Evolutionary conservation across 1,284 basidiomycete genomes (phyloP).

Genomic region (Heliocybe sulcata): DNA sequence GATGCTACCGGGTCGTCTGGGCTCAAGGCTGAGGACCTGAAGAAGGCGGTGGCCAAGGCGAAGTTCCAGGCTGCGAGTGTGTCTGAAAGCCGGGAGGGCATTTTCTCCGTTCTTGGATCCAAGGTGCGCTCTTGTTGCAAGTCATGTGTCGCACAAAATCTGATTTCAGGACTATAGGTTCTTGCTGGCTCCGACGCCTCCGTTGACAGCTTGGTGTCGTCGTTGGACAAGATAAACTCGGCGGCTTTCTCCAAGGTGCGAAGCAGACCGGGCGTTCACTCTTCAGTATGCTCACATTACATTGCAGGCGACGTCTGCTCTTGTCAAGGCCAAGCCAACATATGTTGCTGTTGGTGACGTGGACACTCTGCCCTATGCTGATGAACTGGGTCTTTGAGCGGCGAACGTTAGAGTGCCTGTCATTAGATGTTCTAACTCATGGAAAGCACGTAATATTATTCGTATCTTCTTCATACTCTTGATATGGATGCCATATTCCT

Average conservation of each 20-base stretch:
- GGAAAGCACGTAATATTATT: not conserved
- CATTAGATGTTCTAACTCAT: not conserved
- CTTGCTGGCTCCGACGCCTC: slow-evolving; percentile 48
- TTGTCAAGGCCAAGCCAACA: slow-evolving; percentile 73
- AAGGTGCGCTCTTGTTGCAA: slow-evolving; percentile 37
- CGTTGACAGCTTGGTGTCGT: slow-evolving; percentile 44
- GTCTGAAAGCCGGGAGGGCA: slow-evolving; percentile 66
- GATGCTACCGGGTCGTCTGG: slow-evolving; percentile 29
- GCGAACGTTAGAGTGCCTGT: slow-evolving; percentile 1
- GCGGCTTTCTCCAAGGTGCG: slow-evolving; percentile 58
- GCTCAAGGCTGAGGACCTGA: slow-evolving; percentile 65
- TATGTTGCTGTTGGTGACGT: slow-evolving; percentile 82
- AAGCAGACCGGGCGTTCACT: slow-evolving; percentile 5
- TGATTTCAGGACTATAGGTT: slow-evolving; percentile 32
- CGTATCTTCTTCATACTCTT: not conserved
- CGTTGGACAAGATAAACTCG: slow-evolving; percentile 57
- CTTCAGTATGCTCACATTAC: slow-evolving; percentile 4
- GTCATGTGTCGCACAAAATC: slow-evolving; percentile 8
- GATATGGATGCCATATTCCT: no score
- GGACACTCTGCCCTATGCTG: slow-evolving; percentile 70
- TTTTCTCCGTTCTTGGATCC: slow-evolving; percentile 52
- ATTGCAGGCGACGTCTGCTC: slow-evolving; percentile 39
- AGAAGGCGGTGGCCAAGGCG: slow-evolving; percentile 79
- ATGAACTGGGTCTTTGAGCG: slow-evolving; percentile 69
- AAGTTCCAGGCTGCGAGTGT: slow-evolving; percentile 74